Evolutionary conservation across 805 yeast species (phyloP), one percentile per base, ranked within the genome.

Genomic region (Pichia scutulata): DNA sequence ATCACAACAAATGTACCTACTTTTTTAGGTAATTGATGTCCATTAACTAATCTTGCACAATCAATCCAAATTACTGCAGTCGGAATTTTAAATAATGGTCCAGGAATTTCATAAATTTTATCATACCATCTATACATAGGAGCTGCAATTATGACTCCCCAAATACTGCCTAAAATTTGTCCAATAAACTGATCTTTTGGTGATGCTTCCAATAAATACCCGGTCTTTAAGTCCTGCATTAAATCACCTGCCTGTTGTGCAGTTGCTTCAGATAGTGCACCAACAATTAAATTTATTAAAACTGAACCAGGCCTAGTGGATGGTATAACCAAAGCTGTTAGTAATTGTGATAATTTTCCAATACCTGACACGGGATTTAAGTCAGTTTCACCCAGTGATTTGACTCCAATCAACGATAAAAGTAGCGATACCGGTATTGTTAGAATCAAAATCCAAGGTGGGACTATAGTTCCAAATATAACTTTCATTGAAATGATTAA

Each of bases 211-310:
- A 92, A 61, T 48, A 92, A 67, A 66, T 87, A 92, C 0, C 98
- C 98, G 0, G 99, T 90, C 65, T 93, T 93, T 58, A 92, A 73
- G 68, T 93, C 98, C 70, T 92, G 99, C 96, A 93, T 87, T 62
- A 92, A 73, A 68, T 92, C 99, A 28, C 99, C 98, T 2, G 98
- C 97, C 68, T 92, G 99, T 69, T 93, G 98, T 2, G 99, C 97
- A 9, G 98, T 98, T 0, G 98, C 97, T 69, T 92, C 99, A 1
- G 98, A 95, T 41, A 92, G 82, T 14, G 97, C 99, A 18, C 99
- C 99, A 4, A 97, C 96, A 1, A 92, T 85, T 45, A 92, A 71
- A 62, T 92, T 93, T 43, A 89, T 81, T 40, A 92, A 69, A 6
- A 93, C 88, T 12, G 89, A 79, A 2, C 95, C 89, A 1, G 95